These are phyloP conservation scores for Populus trichocarpa DNA, from an alignment of 441 rosid species.

Conservation along the genomic window DNA sequence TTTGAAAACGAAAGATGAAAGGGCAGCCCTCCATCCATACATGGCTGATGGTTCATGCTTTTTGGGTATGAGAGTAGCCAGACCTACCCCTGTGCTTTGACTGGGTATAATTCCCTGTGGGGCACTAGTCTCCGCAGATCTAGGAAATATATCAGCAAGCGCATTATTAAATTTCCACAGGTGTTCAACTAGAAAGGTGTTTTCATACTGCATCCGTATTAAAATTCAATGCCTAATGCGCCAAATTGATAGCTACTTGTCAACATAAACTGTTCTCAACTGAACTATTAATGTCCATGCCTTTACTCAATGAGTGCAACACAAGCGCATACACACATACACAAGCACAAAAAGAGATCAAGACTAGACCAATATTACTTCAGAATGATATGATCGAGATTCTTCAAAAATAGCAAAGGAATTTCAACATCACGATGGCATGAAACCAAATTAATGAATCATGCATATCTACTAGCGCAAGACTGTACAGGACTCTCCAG, in stretches of 20 bases:
- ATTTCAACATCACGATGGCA: not conserved
- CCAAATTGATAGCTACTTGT: not conserved
- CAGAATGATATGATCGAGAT: not conserved
- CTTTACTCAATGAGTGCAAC: not conserved
- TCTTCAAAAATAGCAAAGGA: not conserved
- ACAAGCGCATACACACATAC: too few relatives aligned
- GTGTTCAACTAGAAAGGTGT: not conserved
- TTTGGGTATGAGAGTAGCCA: slow-evolving; percentile 49
- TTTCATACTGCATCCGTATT: not conserved
- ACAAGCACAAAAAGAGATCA: not conserved
- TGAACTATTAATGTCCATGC: not conserved
- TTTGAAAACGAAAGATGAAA: slow-evolving; percentile 72
- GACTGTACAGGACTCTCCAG: not conserved
- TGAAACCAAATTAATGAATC: not conserved
- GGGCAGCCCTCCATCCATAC: slow-evolving; percentile 62
- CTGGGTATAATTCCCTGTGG: slow-evolving; percentile 35
- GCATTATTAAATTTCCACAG: slow-evolving; percentile 9
- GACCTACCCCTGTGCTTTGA: slow-evolving; percentile 34
- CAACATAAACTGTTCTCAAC: not conserved
- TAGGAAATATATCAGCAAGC: slow-evolving; percentile 23
- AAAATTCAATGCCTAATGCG: not conserved
- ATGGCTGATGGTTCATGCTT: slow-evolving; percentile 49
- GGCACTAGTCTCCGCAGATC: slow-evolving; percentile 38
- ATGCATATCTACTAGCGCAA: not conserved
- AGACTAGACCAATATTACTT: not conserved